Evolutionary conservation across 495 filamentous ascomycete species (phyloP).

Genomic region (Hyaloscypha hepaticicola): DNA sequence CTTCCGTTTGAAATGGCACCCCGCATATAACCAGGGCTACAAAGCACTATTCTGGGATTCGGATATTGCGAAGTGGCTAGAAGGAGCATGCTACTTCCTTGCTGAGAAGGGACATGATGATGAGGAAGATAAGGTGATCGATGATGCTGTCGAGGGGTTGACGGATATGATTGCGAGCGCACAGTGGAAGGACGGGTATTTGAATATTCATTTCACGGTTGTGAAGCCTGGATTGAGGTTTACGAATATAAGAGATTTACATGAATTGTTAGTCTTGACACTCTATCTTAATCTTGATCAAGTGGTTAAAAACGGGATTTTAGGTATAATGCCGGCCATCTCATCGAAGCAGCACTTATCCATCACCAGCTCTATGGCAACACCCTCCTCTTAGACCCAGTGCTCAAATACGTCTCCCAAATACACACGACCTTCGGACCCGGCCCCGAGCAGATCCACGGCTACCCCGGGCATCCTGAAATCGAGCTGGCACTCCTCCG

Average conservation of each 20-base stretch:
- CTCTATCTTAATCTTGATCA: background rate
- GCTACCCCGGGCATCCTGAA: constrained; percentile 60
- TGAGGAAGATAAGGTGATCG: constrained; percentile 44
- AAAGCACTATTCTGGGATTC: constrained; percentile 59
- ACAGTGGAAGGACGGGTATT: constrained; percentile 56
- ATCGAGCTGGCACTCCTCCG: constrained; percentile 57
- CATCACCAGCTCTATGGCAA: constrained; percentile 53
- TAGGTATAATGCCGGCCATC: constrained; percentile 58
- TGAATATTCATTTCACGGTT: constrained; percentile 59
- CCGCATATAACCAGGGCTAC: constrained; percentile 44
- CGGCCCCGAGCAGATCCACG: constrained; percentile 47
- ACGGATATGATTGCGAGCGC: constrained; percentile 53
- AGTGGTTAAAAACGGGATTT: background rate
- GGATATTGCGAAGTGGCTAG: constrained; percentile 62
- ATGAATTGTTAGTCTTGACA: constrained; percentile 49
- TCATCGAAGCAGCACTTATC: constrained; percentile 58
- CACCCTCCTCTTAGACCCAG: constrained; percentile 46
- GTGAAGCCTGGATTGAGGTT: constrained; percentile 51
- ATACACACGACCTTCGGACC: constrained; percentile 49
- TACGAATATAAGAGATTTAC: constrained; percentile 58
- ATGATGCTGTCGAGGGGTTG: constrained; percentile 51
- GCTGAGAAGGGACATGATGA: constrained; percentile 23
- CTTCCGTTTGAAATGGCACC: constrained; percentile 52
- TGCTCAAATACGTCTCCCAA: constrained; percentile 53
- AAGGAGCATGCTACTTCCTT: constrained; percentile 58